Conservation (phyloP, 352 stramenopile species). For the Phytophthora brassicae region DNA sequence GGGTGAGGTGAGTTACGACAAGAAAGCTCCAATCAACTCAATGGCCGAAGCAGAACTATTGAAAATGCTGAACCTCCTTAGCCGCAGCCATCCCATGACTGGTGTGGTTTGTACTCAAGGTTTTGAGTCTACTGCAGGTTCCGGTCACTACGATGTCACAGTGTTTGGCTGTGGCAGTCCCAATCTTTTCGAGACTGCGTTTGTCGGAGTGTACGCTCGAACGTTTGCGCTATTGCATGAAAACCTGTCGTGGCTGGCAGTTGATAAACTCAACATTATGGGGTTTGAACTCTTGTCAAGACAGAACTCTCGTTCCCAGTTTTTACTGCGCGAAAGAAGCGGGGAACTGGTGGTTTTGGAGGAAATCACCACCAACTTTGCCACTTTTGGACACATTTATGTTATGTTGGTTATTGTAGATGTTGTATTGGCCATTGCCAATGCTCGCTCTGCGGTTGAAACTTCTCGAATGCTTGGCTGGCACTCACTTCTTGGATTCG, state of each 20-base stretch:
- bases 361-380: slow-evolving; percentile 44
- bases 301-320: slow-evolving; percentile 44
- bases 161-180: slow-evolving; percentile 52
- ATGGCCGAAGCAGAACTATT: slow-evolving; percentile 54
- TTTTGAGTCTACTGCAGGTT: slow-evolving; percentile 36
- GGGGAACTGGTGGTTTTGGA: slow-evolving; percentile 31
- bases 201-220: slow-evolving; percentile 43
- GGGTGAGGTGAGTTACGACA: slow-evolving; percentile 13
- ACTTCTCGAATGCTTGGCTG: slow-evolving; percentile 37
- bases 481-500: slow-evolving; percentile 22
- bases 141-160: slow-evolving; percentile 18
- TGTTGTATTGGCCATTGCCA: slow-evolving; percentile 30
- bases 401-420: slow-evolving; percentile 45
- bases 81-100: slow-evolving; percentile 39
- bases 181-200: slow-evolving; percentile 39
- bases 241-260: slow-evolving; percentile 41
- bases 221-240: slow-evolving; percentile 38
- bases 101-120: slow-evolving; percentile 47
- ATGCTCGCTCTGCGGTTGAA: slow-evolving; percentile 39
- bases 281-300: slow-evolving; percentile 53
- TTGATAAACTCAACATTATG: slow-evolving; percentile 53
- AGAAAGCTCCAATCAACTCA: slow-evolving; percentile 42
- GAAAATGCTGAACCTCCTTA: slow-evolving; percentile 48
- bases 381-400: slow-evolving; percentile 58
- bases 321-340: slow-evolving; percentile 25